A percentile compares a stretch with the other conserved stretches of the same genome.
Evolutionary conservation across 768 basidiomycete species (phyloP).

Genomic region (Atractiella rhizophila): DNA sequence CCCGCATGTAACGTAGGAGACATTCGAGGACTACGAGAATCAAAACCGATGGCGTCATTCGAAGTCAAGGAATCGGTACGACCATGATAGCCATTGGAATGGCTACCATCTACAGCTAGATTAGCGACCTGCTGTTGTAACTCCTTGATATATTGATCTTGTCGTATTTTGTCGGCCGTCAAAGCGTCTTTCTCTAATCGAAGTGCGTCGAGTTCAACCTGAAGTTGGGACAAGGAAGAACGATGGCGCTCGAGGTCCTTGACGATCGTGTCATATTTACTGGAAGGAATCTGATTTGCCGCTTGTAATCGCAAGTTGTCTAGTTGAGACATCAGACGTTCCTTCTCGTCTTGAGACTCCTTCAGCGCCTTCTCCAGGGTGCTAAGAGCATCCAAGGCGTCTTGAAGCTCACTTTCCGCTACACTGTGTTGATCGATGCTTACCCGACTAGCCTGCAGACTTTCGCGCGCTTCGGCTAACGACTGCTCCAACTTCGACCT

Average conservation of each 20-base stretch:
- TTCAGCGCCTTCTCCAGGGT: slow-evolving; percentile 12
- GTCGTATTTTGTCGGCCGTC: slow-evolving; percentile 6
- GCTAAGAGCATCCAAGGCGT: slow-evolving; percentile 8
- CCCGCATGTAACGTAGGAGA: too few species aligned
- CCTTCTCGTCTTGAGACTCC: slow-evolving; percentile 14
- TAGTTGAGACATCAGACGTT: slow-evolving; percentile 8
- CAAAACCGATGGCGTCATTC: slow-evolving; percentile 6
- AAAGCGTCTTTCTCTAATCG: slow-evolving; percentile 59
- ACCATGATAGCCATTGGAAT: background rate
- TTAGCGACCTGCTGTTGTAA: background rate
- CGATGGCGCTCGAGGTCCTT: slow-evolving; percentile 55
- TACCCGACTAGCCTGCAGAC: background rate
- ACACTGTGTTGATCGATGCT: too few species aligned
- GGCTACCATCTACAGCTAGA: background rate
- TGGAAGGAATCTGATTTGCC: too few species aligned
- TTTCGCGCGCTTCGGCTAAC: slow-evolving; percentile 5
- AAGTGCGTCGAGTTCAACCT: slow-evolving; percentile 55
- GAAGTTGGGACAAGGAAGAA: slow-evolving; percentile 40
- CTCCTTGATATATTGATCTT: slow-evolving; percentile 1
- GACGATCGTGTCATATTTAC: slow-evolving; percentile 45
- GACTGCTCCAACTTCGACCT: slow-evolving; percentile 1
- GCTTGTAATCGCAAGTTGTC: slow-evolving; percentile 2
- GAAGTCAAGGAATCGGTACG: background rate
- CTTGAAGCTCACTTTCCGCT: slow-evolving; percentile 11
- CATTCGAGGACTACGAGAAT: too few species aligned